Evolutionary conservation across 352 stramenopile genomes (phyloP).

Genomic region (Pythium folliculosum): DNA sequence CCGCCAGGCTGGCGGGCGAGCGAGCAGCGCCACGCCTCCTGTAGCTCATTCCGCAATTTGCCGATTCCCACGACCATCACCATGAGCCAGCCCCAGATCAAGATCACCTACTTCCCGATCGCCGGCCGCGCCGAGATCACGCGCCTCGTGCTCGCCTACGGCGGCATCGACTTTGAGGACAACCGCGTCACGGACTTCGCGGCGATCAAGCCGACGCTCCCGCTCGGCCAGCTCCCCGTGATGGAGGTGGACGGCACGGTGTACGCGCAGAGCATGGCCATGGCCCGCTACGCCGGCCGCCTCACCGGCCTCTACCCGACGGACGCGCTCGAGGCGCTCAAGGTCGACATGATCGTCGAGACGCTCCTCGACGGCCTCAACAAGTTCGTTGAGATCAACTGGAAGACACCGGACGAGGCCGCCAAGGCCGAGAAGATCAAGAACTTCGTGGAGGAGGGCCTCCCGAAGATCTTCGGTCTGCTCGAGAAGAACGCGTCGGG

Average conservation of each 20-base stretch:
- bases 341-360: slow-evolving; percentile 47
- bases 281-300: slow-evolving; percentile 55
- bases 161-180: slow-evolving; percentile 56
- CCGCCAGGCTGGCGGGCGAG: no score
- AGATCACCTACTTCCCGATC: slow-evolving; percentile 54
- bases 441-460: slow-evolving; percentile 38
- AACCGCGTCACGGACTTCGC: slow-evolving; percentile 40
- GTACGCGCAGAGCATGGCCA: slow-evolving; percentile 59
- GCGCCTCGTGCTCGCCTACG: slow-evolving; percentile 46
- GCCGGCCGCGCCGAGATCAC: slow-evolving; percentile 51
- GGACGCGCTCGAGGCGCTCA: slow-evolving; percentile 39
- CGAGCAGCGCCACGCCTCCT: slow-evolving; percentile 4
- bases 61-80: slow-evolving; percentile 25
- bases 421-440: slow-evolving; percentile 51
- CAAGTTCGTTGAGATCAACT: slow-evolving; percentile 43
- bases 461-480: slow-evolving; percentile 39
- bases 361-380: slow-evolving; percentile 37
- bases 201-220: slow-evolving; percentile 37
- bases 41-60: slow-evolving; percentile 31
- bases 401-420: slow-evolving; percentile 37
- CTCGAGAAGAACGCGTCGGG: slow-evolving; percentile 44
- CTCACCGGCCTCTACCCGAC: slow-evolving; percentile 49
- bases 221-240: slow-evolving; percentile 49
- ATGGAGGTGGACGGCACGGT: slow-evolving; percentile 49
- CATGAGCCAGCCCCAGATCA: slow-evolving; percentile 55